Conservation (phyloP, 148 eudicot species). For the Limonium bicolor region DNA sequence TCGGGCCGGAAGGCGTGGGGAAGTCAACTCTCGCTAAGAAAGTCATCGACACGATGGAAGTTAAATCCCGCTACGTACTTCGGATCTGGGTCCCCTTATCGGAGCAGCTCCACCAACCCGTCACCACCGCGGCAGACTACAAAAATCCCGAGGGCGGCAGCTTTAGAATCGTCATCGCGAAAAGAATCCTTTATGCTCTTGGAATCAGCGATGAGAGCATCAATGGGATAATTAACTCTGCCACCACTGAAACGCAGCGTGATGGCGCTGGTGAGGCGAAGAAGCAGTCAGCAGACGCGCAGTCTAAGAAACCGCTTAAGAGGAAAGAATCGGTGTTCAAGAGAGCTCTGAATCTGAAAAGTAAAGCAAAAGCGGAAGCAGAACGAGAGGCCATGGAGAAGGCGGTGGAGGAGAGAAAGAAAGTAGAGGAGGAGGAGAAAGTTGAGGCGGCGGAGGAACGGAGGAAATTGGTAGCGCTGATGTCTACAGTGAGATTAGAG, state of each 20-base stretch:
- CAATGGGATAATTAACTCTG: not conserved
- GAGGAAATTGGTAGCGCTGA: not conserved
- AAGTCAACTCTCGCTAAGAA: constrained; percentile 10
- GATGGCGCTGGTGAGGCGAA: not conserved
- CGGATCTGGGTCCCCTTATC: constrained; percentile 8
- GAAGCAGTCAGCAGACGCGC: not conserved
- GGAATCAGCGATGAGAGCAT: constrained; percentile 1
- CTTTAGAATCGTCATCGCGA: constrained; percentile 1
- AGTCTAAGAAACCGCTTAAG: not conserved
- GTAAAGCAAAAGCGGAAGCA: not conserved
- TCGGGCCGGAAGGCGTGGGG: constrained; percentile 11
- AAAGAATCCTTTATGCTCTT: constrained; percentile 1
- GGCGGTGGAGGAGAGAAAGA: not conserved
- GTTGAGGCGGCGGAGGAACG: not conserved
- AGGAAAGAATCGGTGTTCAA: not conserved
- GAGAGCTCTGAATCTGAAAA: not conserved
- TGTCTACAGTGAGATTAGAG: not conserved
- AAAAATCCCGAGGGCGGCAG: not conserved
- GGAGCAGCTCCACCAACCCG: too few species aligned
- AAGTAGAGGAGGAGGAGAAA: not conserved
- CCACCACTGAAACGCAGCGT: not conserved
- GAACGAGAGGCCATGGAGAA: not conserved
- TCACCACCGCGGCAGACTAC: too few species aligned
- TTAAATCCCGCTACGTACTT: not conserved
- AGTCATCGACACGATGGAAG: not conserved